Base-by-base conservation (phyloP, 2,329 filamentous ascomycete species). In the Emmonsiellopsis sp. region DNA sequence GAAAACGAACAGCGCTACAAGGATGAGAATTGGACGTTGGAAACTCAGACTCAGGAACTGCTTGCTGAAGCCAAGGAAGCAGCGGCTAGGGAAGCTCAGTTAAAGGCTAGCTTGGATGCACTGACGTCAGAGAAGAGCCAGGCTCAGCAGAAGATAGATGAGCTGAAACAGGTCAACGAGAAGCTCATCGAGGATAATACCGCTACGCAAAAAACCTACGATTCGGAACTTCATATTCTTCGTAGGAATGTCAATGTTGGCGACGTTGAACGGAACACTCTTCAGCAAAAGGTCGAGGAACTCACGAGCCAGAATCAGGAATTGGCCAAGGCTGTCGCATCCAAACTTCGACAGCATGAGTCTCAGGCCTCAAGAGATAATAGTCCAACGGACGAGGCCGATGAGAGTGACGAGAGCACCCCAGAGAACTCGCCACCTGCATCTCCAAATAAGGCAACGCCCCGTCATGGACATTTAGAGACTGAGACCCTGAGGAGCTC, bases 1-100 rank as follows among this genome's bases (percentile, higher is more conserved):
- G 93, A 98, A 71, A 95, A 87, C 67, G 93, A 98, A 69, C 87
- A 94, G 64, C 85, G 89, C 51, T 95, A 95, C 74, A 97, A 96
- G 72, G 93, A 98, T 65, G 93, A 97, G 70, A 98, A 97, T 68
- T 98, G 93, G 93, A 92, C 87, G 58, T 79, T 98, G 38, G 93
- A 98, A 70, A 95, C 91, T 0, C 88, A 90, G 62, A 80, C 94
- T 20, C 93, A 95, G 63, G 91, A 97, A 58, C 76, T 92, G 42
- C 79, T 87, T 51, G 80, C 85, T 7, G 78, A 81, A 13, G 80
- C 86, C 58, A 89, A 85, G 65, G 89, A 95, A 46, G 81, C 87
- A 1, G 76, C 84, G 11, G 90, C 93, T 65, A 86, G 86, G 56
- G 90, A 96, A 69, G 87, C 89, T 69, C 87, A 87, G 67, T 78